Conservation (phyloP, 768 basidiomycete species). For the Auriscalpium microsporum region DNA sequence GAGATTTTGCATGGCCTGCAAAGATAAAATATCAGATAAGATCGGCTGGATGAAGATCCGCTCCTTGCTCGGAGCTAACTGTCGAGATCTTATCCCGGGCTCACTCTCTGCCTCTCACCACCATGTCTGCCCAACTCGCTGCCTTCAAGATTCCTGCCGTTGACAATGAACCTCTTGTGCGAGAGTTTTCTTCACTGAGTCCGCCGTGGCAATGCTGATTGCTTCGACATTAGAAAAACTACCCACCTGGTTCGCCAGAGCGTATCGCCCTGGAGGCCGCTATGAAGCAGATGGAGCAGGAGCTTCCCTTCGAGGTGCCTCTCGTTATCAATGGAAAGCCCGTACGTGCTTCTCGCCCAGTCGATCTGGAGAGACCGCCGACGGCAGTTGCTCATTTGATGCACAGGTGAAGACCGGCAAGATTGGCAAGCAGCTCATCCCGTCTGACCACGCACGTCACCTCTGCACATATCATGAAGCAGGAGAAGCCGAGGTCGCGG, state of each 20-base stretch:
- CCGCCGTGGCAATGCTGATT: too few species aligned
- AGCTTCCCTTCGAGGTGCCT: constrained; percentile 87
- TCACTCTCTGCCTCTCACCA: constrained; percentile 14
- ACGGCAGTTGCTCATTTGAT: neutral
- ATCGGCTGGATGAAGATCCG: neutral
- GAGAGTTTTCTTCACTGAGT: constrained; percentile 1
- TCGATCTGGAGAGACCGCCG: neutral
- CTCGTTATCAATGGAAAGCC: constrained; percentile 86
- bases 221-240: constrained; percentile 45
- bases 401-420: constrained; percentile 72
- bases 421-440: constrained; percentile 70
- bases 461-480: constrained; percentile 88
- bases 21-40: neutral
- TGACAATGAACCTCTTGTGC: constrained; percentile 92
- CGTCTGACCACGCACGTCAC: constrained; percentile 75
- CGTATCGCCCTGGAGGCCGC: constrained; percentile 65
- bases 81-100: neutral
- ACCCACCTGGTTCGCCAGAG: constrained; percentile 74
- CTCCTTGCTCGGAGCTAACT: constrained; percentile 1
- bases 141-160: constrained; percentile 77
- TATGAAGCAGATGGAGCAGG: constrained; percentile 69
- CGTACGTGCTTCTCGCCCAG: constrained; percentile 33
- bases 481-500: constrained; percentile 60
- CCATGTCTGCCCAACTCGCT: constrained; percentile 55
- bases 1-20: neutral